A percentile compares a stretch with the other conserved stretches of the same genome.
These are phyloP conservation scores for Leccinellum rugosiceps DNA, from an alignment of 768 basidiomycete species.

Conservation along the genomic window DNA sequence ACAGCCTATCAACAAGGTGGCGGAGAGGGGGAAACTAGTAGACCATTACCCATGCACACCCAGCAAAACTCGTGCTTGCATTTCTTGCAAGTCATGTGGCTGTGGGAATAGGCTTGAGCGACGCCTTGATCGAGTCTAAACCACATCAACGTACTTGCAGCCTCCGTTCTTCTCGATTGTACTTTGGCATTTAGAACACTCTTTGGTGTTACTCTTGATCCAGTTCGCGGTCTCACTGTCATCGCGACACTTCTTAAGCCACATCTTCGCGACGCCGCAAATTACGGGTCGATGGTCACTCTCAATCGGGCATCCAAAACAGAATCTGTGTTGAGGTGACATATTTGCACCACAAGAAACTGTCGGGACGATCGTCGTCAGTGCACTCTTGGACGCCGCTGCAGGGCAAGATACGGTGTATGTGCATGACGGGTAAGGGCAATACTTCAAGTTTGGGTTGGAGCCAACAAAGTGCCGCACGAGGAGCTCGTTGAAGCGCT, in stretches of 20 bases:
- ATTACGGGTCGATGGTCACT: conserved; percentile 90
- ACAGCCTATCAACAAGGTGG: conserved; percentile 12
- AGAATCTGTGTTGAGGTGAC: conserved; percentile 69
- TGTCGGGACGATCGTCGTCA: conserved; percentile 81
- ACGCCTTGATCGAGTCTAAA: conserved; percentile 54
- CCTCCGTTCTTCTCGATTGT: conserved; percentile 99
- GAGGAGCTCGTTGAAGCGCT: conserved; percentile 82
- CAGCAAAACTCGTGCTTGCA: conserved; percentile 99
- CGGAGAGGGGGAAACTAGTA: conserved; percentile 13
- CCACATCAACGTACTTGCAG: conserved; percentile 92
- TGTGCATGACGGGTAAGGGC: conserved; percentile 92
- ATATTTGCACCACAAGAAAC: conserved; percentile 77
- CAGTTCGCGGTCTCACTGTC: conserved; percentile 99
- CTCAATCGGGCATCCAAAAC: conserved; percentile 91
- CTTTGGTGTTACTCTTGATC: conserved; percentile 99
- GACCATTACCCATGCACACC: conserved; percentile 91
- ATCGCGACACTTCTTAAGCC: conserved; percentile 96
- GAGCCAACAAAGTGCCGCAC: conserved; percentile 88
- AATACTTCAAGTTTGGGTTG: conserved; percentile 82
- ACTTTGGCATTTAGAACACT: conserved; percentile 92
- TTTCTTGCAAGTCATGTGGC: conserved; percentile 99
- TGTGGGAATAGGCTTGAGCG: conserved; percentile 31
- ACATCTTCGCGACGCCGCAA: conserved; percentile 84
- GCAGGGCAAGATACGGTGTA: conserved; percentile 88
- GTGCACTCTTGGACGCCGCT: conserved; percentile 70